A percentile compares a stretch with the other conserved stretches of the same genome.
Conservation (phyloP, 768 basidiomycete genomes). For the Rhizopogon roseolus region DNA sequence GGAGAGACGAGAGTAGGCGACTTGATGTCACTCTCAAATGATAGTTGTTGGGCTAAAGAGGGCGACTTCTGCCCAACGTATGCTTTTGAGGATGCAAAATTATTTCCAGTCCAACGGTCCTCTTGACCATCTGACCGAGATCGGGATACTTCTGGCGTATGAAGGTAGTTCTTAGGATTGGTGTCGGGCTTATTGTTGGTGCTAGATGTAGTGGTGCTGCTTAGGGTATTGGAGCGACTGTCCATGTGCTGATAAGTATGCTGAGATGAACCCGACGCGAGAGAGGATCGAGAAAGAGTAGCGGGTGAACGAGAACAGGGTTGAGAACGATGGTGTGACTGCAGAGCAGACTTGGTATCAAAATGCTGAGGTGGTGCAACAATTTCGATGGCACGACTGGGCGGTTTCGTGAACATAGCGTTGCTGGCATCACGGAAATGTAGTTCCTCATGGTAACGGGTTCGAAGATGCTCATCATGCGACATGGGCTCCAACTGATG, state of each 20-base stretch:
- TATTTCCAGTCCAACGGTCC: constrained; percentile 3
- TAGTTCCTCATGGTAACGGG: background rate
- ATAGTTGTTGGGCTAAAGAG: constrained; percentile 9
- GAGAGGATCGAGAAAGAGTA: constrained; percentile 4
- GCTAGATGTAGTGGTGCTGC: constrained; percentile 13
- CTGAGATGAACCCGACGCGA: constrained; percentile 2
- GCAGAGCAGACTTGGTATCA: background rate
- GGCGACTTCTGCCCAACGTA: constrained; percentile 10
- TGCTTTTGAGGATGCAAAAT: constrained; percentile 8
- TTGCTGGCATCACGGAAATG: background rate
- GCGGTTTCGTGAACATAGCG: constrained; percentile 15
- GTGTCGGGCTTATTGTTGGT: constrained; percentile 7
- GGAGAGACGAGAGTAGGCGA: constrained; percentile 62
- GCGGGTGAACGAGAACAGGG: background rate
- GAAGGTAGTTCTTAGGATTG: constrained; percentile 16
- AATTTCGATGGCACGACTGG: constrained; percentile 26
- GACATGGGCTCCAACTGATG: constrained; percentile 3
- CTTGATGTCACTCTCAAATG: constrained; percentile 24
- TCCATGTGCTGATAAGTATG: constrained; percentile 14
- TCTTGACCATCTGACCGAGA: background rate
- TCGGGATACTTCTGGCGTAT: constrained; percentile 15
- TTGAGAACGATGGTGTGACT: constrained; percentile 1
- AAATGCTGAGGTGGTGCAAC: constrained; percentile 18
- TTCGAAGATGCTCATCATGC: constrained; percentile 1
- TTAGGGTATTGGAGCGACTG: constrained; percentile 19